Percentiles rank a stretch among this genome's conserved stretches.
These are phyloP conservation scores for Chimonanthus salicifolius DNA, from an alignment of 164 flowering plant genomes.

Conservation along the genomic window DNA sequence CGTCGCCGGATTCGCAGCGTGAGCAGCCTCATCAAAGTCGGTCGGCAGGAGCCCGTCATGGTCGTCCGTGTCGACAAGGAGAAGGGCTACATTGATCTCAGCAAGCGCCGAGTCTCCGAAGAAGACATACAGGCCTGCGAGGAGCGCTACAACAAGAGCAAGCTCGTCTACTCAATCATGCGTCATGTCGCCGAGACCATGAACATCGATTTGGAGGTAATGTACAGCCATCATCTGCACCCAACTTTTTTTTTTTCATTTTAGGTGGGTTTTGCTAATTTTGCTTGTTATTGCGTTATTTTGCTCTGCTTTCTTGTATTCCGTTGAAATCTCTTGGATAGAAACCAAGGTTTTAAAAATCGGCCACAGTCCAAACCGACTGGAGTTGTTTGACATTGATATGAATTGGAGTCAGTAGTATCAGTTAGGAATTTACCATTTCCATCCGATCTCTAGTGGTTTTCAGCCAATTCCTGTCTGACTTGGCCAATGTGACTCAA, in stretches of 20 bases:
- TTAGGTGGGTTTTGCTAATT: background rate
- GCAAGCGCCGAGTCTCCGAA: conserved; percentile 81
- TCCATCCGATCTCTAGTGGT: too few relatives aligned
- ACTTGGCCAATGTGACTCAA: too few relatives aligned
- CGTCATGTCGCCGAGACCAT: conserved; percentile 91
- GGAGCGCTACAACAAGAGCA: conserved; percentile 92
- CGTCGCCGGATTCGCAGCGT: conserved; percentile 89
- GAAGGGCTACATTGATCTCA: conserved; percentile 85
- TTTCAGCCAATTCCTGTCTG: too few relatives aligned
- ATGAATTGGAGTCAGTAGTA: too few relatives aligned
- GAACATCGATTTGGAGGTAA: conserved; percentile 73
- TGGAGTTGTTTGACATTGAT: too few relatives aligned
- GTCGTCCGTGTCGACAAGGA: conserved; percentile 87
- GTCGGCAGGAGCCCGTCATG: conserved; percentile 91
- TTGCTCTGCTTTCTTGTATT: too few relatives aligned
- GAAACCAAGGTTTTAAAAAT: too few relatives aligned
- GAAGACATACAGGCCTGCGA: conserved; percentile 82
- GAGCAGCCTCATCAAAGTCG: conserved; percentile 81
- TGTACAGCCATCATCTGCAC: background rate
- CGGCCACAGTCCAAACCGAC: too few relatives aligned
- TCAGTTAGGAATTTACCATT: too few relatives aligned
- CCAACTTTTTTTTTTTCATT: background rate
- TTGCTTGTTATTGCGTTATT: too few relatives aligned
- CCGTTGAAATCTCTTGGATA: too few relatives aligned
- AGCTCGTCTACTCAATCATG: conserved; percentile 93